A percentile compares a stretch with the other conserved stretches of the same genome.
phyloP scores from a whole-genome alignment of 75 land plant genomes.

The Gnetum montanum region DNA sequence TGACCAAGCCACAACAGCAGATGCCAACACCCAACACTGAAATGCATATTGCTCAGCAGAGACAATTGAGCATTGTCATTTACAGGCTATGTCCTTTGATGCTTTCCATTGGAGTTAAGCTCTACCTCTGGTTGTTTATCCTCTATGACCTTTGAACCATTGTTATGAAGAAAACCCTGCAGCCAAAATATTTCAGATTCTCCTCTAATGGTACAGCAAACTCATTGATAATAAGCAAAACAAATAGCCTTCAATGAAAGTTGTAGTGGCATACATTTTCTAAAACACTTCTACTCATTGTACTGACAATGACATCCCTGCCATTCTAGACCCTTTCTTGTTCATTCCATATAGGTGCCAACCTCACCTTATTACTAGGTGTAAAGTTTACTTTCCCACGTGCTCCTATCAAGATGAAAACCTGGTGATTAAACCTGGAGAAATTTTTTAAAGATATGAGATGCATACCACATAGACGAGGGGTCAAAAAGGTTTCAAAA shows the following conservation, averaged over 20 bases:
- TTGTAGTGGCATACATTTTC: slow-evolving; percentile 2
- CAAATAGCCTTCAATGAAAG: not conserved
- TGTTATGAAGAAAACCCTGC: no score
- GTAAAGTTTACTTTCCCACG: no score
- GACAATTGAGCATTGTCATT: slow-evolving; percentile 12
- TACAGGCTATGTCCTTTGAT: not conserved
- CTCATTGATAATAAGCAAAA: not conserved
- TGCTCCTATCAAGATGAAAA: slow-evolving; percentile 1
- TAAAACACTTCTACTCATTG: not conserved
- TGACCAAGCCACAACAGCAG: slow-evolving; percentile 54
- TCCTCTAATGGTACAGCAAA: no score
- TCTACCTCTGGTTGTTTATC: no score
- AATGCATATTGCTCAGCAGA: slow-evolving; percentile 39
- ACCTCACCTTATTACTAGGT: slow-evolving; percentile 12
- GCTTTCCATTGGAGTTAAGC: no score
- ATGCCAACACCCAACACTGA: slow-evolving; percentile 31
- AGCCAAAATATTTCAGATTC: no score
- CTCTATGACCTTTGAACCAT: no score
- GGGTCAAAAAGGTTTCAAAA: not conserved
- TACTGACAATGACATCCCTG: not conserved
- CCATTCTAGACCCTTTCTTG: slow-evolving; percentile 7
- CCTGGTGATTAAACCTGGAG: not conserved
- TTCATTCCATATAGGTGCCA: slow-evolving; percentile 21
- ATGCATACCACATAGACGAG: not conserved
- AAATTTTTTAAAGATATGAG: not conserved